These are phyloP conservation scores for Amphicarpaea edgeworthii DNA, from an alignment of 306 rosid genomes.

Conservation along the genomic window DNA sequence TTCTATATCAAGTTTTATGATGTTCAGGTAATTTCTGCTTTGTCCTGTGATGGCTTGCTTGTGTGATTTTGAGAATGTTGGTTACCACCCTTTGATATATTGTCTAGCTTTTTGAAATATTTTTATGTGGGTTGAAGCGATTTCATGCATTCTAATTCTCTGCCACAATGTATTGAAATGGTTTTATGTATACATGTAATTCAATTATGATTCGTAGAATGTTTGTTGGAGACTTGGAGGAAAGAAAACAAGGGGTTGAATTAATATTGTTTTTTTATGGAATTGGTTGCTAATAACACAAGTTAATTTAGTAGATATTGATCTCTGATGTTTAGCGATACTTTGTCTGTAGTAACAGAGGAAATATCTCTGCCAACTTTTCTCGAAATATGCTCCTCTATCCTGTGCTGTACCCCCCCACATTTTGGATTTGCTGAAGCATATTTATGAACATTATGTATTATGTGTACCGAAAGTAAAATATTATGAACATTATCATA, in stretches of 20 bases:
- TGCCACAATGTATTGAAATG: slow-evolving; percentile 19
- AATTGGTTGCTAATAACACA: slow-evolving; percentile 11
- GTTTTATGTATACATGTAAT: not conserved
- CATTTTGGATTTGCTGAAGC: slow-evolving; percentile 22
- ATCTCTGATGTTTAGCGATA: slow-evolving; percentile 19
- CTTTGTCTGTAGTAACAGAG: not conserved
- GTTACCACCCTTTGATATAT: not conserved
- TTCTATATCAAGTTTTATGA: slow-evolving; percentile 92
- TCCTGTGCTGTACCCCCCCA: not conserved
- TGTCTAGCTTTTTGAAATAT: slow-evolving; percentile 3
- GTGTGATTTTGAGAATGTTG: slow-evolving; percentile 13
- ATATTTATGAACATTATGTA: not conserved
- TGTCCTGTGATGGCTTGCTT: slow-evolving; percentile 15
- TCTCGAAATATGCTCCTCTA: not conserved
- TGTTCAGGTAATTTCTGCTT: slow-evolving; percentile 58
- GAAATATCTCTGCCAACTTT: slow-evolving; percentile 14
- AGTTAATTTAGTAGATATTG: slow-evolving; percentile 10
- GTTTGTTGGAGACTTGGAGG: slow-evolving; percentile 19
- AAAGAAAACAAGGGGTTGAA: not conserved
- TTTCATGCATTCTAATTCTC: not conserved
- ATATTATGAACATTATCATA: too few relatives aligned
- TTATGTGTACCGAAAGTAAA: not conserved
- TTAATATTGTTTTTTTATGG: not conserved
- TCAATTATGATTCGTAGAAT: slow-evolving; percentile 17
- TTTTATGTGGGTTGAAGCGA: not conserved